Evolutionary conservation across 1,284 basidiomycete species (phyloP).

Genomic region (Papiliotrema terrestris): DNA sequence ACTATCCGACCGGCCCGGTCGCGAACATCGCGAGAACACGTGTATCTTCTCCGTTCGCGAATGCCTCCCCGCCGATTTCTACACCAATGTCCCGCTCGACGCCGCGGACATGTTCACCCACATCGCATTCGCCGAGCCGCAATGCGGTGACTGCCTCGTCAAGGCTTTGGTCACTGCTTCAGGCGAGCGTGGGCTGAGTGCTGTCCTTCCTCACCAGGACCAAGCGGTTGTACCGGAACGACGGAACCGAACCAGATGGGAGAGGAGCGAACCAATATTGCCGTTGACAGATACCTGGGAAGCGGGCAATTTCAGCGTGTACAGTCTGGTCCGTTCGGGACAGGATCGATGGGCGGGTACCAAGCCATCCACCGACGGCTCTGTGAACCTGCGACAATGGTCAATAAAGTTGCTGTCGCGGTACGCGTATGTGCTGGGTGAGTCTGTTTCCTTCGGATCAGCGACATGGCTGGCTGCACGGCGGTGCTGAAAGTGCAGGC

Average conservation of each 20-base stretch:
- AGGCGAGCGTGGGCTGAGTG: slow-evolving; percentile 39
- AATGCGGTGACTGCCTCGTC: slow-evolving; percentile 48
- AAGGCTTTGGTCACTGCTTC: slow-evolving; percentile 34
- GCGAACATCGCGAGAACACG: slow-evolving; percentile 1
- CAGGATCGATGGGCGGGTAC: slow-evolving; percentile 35
- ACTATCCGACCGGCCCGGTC: slow-evolving; percentile 1
- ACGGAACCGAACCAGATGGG: slow-evolving; percentile 12
- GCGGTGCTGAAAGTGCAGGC: slow-evolving; percentile 8
- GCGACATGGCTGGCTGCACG: background rate
- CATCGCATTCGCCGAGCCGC: slow-evolving; percentile 33
- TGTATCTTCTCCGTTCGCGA: slow-evolving; percentile 27
- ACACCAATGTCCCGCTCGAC: slow-evolving; percentile 11
- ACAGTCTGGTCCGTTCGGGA: slow-evolving; percentile 12
- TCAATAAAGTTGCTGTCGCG: slow-evolving; percentile 38
- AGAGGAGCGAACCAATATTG: slow-evolving; percentile 31
- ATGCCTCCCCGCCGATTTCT: slow-evolving; percentile 34
- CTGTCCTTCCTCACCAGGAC: slow-evolving; percentile 36
- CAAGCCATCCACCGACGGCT: slow-evolving; percentile 9
- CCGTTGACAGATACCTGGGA: slow-evolving; percentile 27
- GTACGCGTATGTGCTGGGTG: slow-evolving; percentile 37
- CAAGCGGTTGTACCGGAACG: slow-evolving; percentile 11
- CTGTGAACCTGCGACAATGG: slow-evolving; percentile 30
- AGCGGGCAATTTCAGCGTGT: slow-evolving; percentile 23
- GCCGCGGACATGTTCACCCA: slow-evolving; percentile 34
- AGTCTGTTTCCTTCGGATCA: slow-evolving; percentile 4